Evolutionary conservation across 2,329 filamentous ascomycete genomes (phyloP).

Genomic region (Ploettnerulaceae sp.): DNA sequence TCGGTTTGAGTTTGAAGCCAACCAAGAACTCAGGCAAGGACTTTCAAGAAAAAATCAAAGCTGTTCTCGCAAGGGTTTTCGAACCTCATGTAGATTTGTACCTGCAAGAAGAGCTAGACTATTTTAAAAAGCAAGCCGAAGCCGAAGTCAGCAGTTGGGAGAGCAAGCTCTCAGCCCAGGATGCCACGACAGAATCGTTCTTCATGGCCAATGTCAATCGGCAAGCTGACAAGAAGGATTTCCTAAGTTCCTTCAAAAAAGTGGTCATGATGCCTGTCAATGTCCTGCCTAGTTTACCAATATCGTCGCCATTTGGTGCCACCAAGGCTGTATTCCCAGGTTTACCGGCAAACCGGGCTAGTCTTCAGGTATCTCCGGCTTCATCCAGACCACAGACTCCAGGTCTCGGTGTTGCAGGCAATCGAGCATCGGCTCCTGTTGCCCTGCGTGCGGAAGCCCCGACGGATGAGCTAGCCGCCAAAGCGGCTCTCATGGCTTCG

Average conservation of each 20-base stretch:
- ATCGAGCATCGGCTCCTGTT: constrained; percentile 23
- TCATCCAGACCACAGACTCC: constrained; percentile 49
- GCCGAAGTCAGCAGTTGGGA: constrained; percentile 81
- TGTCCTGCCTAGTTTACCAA: constrained; percentile 67
- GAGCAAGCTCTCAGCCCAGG: constrained; percentile 84
- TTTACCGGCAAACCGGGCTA: constrained; percentile 6
- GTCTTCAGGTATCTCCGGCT: constrained; percentile 31
- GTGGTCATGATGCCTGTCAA: constrained; percentile 99
- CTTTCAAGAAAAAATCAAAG: constrained; percentile 60
- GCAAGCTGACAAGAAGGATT: constrained; percentile 94
- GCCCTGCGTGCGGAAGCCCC: constrained; percentile 62
- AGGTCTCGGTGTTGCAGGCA: constrained; percentile 34
- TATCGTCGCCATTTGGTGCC: constrained; percentile 49
- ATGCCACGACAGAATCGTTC: constrained; percentile 84
- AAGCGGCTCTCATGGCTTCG: constrained; percentile 95
- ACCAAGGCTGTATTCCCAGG: constrained; percentile 23
- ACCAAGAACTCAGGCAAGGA: constrained; percentile 57
- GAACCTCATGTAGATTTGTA: constrained; percentile 94
- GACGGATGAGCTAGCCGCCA: constrained; percentile 87
- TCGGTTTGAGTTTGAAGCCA: constrained; percentile 65
- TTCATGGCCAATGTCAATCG: constrained; percentile 95
- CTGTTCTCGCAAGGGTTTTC: constrained; percentile 68
- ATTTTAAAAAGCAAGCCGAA: constrained; percentile 73
- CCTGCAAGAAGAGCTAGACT: constrained; percentile 82
- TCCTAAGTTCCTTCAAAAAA: constrained; percentile 93